Evolutionary conservation across 2,329 filamentous ascomycete genomes (phyloP).

Genomic region (Lecanosticta acicola): DNA sequence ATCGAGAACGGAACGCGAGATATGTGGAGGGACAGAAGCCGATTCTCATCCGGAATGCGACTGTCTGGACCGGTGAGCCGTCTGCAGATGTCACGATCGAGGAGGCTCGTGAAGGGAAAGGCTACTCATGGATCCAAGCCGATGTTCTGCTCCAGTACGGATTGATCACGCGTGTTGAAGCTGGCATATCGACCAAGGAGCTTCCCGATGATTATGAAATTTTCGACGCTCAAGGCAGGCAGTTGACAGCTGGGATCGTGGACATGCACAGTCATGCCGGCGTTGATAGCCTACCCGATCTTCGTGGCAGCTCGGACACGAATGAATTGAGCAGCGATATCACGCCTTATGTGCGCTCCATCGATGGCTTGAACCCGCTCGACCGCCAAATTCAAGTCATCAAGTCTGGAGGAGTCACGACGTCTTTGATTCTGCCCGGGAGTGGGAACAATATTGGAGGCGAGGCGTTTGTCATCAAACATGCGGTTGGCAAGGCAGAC

Average conservation of each 20-base stretch:
- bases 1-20: constrained; percentile 55
- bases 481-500: constrained; percentile 55
- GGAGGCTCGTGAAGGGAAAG: constrained; percentile 54
- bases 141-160: constrained; percentile 59
- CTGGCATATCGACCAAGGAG: constrained; percentile 38
- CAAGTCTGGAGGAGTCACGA: constrained; percentile 68
- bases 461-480: constrained; percentile 65
- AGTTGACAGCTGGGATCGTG: constrained; percentile 61
- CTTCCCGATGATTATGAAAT: constrained; percentile 47
- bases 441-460: constrained; percentile 67
- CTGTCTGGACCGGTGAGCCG: constrained; percentile 60
- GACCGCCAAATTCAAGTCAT: constrained; percentile 63
- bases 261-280: constrained; percentile 68
- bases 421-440: constrained; percentile 60
- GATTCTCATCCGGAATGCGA: constrained; percentile 61
- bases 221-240: constrained; percentile 56
- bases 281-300: constrained; percentile 51
- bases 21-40: constrained; percentile 55
- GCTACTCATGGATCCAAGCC: constrained; percentile 55
- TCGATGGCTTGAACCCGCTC: constrained; percentile 59
- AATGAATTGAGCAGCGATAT: constrained; percentile 62
- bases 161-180: constrained; percentile 52
- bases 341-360: constrained; percentile 62
- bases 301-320: constrained; percentile 52
- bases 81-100: constrained; percentile 46